Conservation (phyloP, 164 flowering plant genomes). For the Protea cynaroides region DNA sequence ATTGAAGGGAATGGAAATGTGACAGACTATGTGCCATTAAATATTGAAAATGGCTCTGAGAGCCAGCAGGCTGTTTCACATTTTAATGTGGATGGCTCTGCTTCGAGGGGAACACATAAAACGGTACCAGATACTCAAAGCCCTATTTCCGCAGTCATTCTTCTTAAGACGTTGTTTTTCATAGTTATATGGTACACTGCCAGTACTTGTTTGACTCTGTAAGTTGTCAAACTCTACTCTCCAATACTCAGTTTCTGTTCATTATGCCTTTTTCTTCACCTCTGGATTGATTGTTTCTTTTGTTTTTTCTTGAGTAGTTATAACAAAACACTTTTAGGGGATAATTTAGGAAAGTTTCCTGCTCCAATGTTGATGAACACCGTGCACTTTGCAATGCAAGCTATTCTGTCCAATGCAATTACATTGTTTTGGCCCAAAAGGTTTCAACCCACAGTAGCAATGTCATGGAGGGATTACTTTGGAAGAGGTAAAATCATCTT, state of each 20-base stretch:
- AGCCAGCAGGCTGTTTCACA: conserved; percentile 20
- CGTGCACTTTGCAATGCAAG: conserved; percentile 94
- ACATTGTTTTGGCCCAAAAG: conserved; percentile 65
- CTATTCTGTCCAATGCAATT: conserved; percentile 69
- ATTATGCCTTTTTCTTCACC: conserved; percentile 2
- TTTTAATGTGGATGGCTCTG: conserved; percentile 18
- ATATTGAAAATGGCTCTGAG: conserved; percentile 42
- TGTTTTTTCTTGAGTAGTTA: conserved; percentile 43
- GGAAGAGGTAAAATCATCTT: conserved; percentile 51
- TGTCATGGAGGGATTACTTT: conserved; percentile 92
- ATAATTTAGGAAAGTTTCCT: conserved; percentile 89
- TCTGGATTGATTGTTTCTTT: conserved; percentile 1
- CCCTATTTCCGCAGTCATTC: conserved; percentile 36
- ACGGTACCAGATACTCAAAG: conserved; percentile 17
- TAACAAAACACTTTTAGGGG: conserved; percentile 87
- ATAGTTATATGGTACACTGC: conserved; percentile 84
- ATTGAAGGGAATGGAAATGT: conserved; percentile 26
- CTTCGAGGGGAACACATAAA: conserved; percentile 13
- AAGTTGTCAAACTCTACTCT: conserved; percentile 30
- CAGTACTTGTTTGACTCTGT: conserved; percentile 90
- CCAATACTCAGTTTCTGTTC: conserved; percentile 2
- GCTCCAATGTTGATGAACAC: conserved; percentile 98
- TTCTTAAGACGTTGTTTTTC: conserved; percentile 72
- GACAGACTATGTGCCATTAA: conserved; percentile 46
- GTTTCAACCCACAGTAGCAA: conserved; percentile 47